These are phyloP conservation scores for Thinopyrum obtusiflorum DNA, from an alignment of 202 grass and related monocot genomes.

Conservation along the genomic window DNA sequence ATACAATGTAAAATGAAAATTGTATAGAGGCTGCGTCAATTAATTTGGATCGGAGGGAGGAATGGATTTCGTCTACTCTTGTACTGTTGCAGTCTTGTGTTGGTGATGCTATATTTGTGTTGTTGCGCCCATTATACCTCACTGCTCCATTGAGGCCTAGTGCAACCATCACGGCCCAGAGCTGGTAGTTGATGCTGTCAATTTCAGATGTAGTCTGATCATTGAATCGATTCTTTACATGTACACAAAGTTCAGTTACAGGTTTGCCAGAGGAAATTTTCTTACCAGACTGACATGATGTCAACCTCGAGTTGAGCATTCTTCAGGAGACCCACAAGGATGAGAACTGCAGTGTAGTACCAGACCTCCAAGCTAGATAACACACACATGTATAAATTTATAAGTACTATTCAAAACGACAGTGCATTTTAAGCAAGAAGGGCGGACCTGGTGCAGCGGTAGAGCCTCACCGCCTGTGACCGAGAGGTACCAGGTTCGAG, in stretches of 20 bases:
- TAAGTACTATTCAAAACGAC: neutral
- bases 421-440: neutral
- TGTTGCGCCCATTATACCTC: conserved; percentile 38
- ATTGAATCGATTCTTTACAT: neutral
- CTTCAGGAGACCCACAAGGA: conserved; percentile 59
- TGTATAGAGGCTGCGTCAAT: too few species aligned
- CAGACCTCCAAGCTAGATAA: conserved; percentile 64
- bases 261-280: neutral
- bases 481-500: too few species aligned
- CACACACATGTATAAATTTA: neutral
- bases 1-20: too few species aligned
- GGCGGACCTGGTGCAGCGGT: too few species aligned
- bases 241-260: neutral
- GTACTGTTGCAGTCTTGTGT: too few species aligned
- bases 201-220: neutral
- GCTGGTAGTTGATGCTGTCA: conserved; percentile 80
- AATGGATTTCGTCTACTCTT: too few species aligned
- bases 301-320: conserved; percentile 55
- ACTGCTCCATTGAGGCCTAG: conserved; percentile 76
- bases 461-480: too few species aligned
- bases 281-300: conserved; percentile 74
- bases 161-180: conserved; percentile 72
- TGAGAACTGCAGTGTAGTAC: conserved; percentile 72
- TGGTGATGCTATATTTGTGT: neutral
- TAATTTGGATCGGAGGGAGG: too few species aligned